These are phyloP conservation scores for Phylloporus rhodoxanthus DNA, from an alignment of 768 basidiomycete genomes.

Conservation along the genomic window DNA sequence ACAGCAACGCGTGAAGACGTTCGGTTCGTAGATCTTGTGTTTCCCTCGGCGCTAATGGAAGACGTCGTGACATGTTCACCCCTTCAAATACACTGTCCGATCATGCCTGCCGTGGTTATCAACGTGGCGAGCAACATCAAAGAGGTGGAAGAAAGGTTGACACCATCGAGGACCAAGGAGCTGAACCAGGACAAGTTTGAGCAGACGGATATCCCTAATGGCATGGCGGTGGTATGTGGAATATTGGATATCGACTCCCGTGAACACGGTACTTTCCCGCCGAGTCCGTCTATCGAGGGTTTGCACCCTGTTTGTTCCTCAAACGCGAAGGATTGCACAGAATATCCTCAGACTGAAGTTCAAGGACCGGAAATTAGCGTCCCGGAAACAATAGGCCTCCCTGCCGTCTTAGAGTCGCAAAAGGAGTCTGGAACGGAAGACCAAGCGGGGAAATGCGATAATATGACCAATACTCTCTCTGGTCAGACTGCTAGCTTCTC, in stretches of 20 bases:
- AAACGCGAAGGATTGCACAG: too few species aligned
- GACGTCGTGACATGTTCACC: conserved; percentile 13
- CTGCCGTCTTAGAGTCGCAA: not conserved
- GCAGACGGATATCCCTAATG: not conserved
- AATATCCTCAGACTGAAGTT: not conserved
- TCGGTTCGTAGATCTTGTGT: not conserved
- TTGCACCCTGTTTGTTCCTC: not conserved
- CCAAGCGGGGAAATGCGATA: not conserved
- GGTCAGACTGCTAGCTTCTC: not conserved
- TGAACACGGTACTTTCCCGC: not conserved
- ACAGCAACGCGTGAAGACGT: not conserved
- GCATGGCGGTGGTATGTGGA: not conserved
- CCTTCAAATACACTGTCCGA: not conserved
- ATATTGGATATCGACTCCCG: not conserved
- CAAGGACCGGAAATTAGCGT: not conserved
- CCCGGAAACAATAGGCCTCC: not conserved
- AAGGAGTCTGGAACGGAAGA: not conserved
- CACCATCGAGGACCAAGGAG: not conserved
- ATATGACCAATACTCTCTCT: not conserved
- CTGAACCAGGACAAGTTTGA: not conserved
- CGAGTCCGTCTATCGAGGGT: not conserved
- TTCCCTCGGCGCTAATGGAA: not conserved
- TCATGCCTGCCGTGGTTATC: conserved; percentile 3
- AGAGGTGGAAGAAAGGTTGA: not conserved
- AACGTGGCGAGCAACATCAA: not conserved